Conservation (phyloP, 1,284 basidiomycete genomes). For the Takashimella koratensis region DNA sequence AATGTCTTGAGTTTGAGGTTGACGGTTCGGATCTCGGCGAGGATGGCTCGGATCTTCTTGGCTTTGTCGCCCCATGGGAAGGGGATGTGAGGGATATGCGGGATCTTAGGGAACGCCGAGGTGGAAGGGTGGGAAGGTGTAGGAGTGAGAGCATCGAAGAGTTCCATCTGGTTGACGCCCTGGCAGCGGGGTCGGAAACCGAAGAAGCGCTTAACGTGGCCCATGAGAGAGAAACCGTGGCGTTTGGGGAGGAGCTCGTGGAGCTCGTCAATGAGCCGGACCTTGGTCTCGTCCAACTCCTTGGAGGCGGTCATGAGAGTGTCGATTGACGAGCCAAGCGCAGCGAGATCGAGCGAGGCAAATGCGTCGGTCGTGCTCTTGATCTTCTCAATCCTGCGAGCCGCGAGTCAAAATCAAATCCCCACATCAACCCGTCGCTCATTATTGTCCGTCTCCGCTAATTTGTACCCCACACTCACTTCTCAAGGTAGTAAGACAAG, state of each 20-base stretch:
- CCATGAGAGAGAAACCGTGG: neutral
- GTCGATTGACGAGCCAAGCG: conserved; percentile 55
- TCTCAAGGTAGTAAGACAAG: conserved; percentile 59
- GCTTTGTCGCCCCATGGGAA: neutral
- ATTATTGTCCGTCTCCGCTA: too few species aligned
- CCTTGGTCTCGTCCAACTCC: conserved; percentile 58
- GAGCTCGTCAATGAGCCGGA: conserved; percentile 42
- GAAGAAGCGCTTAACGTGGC: neutral
- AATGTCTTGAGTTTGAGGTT: conserved; percentile 72
- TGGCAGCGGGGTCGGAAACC: neutral
- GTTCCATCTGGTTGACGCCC: neutral
- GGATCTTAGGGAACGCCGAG: neutral
- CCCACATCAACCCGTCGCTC: neutral
- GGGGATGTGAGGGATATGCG: conserved; percentile 5
- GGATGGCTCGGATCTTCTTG: conserved; percentile 58
- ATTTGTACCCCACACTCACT: too few species aligned
- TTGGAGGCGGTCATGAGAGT: conserved; percentile 56
- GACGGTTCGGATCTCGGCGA: conserved; percentile 59
- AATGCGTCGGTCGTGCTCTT: neutral
- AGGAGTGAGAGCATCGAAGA: neutral
- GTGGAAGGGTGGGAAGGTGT: neutral
- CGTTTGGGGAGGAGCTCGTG: conserved; percentile 38
- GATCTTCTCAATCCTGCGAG: conserved; percentile 52
- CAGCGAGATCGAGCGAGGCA: conserved; percentile 51
- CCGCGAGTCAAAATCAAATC: neutral